phyloP scores from a whole-genome alignment of 2,329 filamentous ascomycete species.

The Sodiomyces alkalinus region DNA sequence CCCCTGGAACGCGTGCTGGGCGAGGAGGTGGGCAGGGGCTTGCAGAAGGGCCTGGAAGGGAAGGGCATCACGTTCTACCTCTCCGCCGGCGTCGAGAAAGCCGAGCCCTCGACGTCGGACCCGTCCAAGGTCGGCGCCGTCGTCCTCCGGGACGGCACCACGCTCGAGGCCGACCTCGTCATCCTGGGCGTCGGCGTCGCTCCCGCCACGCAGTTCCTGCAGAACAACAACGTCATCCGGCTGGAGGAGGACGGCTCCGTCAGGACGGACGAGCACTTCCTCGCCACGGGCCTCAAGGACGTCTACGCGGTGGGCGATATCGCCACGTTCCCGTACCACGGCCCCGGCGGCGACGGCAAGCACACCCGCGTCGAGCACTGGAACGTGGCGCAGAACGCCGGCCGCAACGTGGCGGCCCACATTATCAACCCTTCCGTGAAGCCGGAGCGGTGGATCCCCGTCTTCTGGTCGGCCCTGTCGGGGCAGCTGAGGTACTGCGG shows the following conservation, averaged over 20 bases:
- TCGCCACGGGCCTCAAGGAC: slow-evolving; percentile 59
- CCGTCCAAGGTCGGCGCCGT: slow-evolving; percentile 64
- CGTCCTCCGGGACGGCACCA: slow-evolving; percentile 71
- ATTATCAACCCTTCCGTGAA: slow-evolving; percentile 52
- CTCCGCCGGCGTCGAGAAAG: slow-evolving; percentile 68
- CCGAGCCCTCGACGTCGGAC: slow-evolving; percentile 53
- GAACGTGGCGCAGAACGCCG: slow-evolving; percentile 93
- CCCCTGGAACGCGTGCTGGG: slow-evolving; percentile 83
- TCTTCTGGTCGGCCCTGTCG: slow-evolving; percentile 94
- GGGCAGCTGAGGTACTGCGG: slow-evolving; percentile 87
- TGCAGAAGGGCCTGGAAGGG: slow-evolving; percentile 66
- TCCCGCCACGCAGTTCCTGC: slow-evolving; percentile 72
- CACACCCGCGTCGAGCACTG: slow-evolving; percentile 87
- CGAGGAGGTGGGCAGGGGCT: slow-evolving; percentile 61
- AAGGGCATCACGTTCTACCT: slow-evolving; percentile 83
- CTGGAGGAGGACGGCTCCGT: slow-evolving; percentile 80
- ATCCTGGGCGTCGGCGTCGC: slow-evolving; percentile 81
- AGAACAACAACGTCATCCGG: slow-evolving; percentile 50
- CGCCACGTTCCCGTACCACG: slow-evolving; percentile 84
- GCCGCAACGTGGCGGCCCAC: slow-evolving; percentile 61
- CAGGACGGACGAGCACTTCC: slow-evolving; percentile 64
- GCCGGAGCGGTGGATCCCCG: slow-evolving; percentile 66
- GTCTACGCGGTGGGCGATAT: slow-evolving; percentile 95
- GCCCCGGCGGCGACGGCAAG: slow-evolving; percentile 64
- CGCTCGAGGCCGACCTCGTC: slow-evolving; percentile 74